Conservation (phyloP, 495 filamentous ascomycete genomes). For the Niebla homalea region DNA sequence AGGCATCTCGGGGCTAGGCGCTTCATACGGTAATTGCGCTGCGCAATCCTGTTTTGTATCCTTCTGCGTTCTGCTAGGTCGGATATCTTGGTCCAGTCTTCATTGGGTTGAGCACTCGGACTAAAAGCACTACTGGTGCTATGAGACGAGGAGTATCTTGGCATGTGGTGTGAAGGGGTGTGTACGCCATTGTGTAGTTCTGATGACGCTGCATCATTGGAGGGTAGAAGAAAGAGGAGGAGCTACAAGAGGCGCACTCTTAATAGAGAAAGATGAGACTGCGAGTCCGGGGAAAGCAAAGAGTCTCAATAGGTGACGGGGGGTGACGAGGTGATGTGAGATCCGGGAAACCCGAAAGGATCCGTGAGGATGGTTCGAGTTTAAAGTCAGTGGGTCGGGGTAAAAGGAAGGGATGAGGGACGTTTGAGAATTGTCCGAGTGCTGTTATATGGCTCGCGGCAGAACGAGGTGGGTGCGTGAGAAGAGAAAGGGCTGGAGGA, state of each 20-base stretch:
- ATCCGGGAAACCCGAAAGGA: slow-evolving; percentile 1
- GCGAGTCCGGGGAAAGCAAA: not conserved
- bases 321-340: not conserved
- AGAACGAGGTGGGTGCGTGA: not conserved
- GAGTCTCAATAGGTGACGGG: not conserved
- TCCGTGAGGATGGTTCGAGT: not conserved
- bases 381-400: not conserved
- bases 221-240: not conserved
- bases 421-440: no score
- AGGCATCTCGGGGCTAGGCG: not conserved
- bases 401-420: slow-evolving; percentile 1
- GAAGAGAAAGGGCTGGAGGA: not conserved
- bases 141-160: slow-evolving; percentile 53
- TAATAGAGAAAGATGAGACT: not conserved
- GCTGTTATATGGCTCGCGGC: no score
- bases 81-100: slow-evolving; percentile 99
- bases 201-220: slow-evolving; percentile 15
- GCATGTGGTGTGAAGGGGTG: slow-evolving; percentile 19
- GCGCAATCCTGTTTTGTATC: slow-evolving; percentile 96
- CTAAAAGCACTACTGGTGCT: slow-evolving; percentile 93
- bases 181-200: slow-evolving; percentile 13
- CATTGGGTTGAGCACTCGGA: slow-evolving; percentile 87
- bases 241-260: not conserved
- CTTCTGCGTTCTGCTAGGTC: slow-evolving; percentile 85
- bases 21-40: slow-evolving; percentile 92